Percentiles rank a stretch among this genome's conserved stretches.
phyloP scores from a whole-genome alignment of 257 asterid species.

The Fraxinus cuspidata region DNA sequence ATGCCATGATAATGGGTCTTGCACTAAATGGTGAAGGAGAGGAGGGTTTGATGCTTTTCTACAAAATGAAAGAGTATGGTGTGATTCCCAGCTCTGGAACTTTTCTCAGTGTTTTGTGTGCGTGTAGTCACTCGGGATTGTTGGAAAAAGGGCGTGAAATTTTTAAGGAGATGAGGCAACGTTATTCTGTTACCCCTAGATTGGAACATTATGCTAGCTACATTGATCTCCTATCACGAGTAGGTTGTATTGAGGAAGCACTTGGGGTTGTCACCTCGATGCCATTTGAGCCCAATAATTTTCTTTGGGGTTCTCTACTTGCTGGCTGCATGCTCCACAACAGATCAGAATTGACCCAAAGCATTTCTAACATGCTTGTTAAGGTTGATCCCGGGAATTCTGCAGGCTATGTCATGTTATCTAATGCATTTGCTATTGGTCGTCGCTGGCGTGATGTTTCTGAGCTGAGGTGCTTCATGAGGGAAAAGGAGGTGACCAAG shows the following conservation, averaged over 20 bases:
- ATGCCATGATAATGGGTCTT: constrained; percentile 81
- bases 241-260: constrained; percentile 69
- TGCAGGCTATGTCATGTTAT: constrained; percentile 74
- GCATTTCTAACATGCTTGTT: constrained; percentile 59
- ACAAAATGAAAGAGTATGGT: constrained; percentile 40
- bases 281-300: constrained; percentile 64
- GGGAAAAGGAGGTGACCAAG: constrained; percentile 62
- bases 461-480: constrained; percentile 58
- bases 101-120: constrained; percentile 50
- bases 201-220: constrained; percentile 76
- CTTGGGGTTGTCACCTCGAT: constrained; percentile 48
- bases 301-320: constrained; percentile 75
- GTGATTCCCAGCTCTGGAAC: constrained; percentile 52
- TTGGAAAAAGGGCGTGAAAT: constrained; percentile 55
- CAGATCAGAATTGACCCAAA: constrained; percentile 51
- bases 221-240: constrained; percentile 69
- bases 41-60: constrained; percentile 54
- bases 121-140: constrained; percentile 68
- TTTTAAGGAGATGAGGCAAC: constrained; percentile 41
- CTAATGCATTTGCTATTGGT: constrained; percentile 67
- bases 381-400: constrained; percentile 65
- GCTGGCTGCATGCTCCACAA: constrained; percentile 61
- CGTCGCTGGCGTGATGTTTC: constrained; percentile 52
- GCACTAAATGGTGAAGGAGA: constrained; percentile 66
- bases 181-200: constrained; percentile 37